Conservation (phyloP, 371 early-diverging fungal genomes). For the Zychaea mexicana region DNA sequence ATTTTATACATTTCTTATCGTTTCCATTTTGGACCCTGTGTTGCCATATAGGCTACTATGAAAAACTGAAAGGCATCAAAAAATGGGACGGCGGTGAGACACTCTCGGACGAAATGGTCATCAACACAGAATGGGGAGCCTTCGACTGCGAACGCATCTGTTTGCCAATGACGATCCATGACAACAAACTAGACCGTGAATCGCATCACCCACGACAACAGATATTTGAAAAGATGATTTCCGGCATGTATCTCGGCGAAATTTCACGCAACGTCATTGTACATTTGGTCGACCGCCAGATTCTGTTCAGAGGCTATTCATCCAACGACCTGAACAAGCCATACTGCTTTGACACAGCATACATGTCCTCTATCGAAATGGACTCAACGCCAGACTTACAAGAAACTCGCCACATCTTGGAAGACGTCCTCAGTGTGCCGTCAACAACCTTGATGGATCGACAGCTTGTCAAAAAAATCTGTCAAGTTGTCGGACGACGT, state of each 20-base stretch:
- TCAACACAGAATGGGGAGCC: conserved; percentile 93
- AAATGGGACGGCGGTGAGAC: conserved; percentile 33
- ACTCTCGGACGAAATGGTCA: conserved; percentile 75
- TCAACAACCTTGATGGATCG: conserved; percentile 79
- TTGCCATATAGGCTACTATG: conserved; percentile 68
- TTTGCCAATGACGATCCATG: conserved; percentile 85
- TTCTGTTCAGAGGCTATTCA: conserved; percentile 75
- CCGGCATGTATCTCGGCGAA: conserved; percentile 95
- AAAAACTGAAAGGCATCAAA: conserved; percentile 60
- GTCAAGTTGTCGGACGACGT: conserved; percentile 81
- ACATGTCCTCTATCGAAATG: conserved; percentile 85
- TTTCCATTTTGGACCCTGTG: neutral
- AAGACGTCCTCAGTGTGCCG: conserved; percentile 69
- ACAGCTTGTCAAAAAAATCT: conserved; percentile 75
- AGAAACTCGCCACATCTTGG: conserved; percentile 74
- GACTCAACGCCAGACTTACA: conserved; percentile 74
- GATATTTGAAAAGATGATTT: conserved; percentile 91
- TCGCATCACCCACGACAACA: conserved; percentile 81
- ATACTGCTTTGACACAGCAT: conserved; percentile 84
- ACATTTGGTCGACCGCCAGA: conserved; percentile 76
- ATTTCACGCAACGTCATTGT: conserved; percentile 77
- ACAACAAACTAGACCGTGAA: conserved; percentile 80
- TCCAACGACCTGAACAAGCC: conserved; percentile 69
- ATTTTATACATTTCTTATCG: too few relatives aligned
- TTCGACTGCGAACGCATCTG: conserved; percentile 71